A percentile compares a stretch with the other conserved stretches of the same genome.
Evolutionary conservation across 129 eudicot genomes (phyloP).

Genomic region (Ambrosia artemisiifolia): DNA sequence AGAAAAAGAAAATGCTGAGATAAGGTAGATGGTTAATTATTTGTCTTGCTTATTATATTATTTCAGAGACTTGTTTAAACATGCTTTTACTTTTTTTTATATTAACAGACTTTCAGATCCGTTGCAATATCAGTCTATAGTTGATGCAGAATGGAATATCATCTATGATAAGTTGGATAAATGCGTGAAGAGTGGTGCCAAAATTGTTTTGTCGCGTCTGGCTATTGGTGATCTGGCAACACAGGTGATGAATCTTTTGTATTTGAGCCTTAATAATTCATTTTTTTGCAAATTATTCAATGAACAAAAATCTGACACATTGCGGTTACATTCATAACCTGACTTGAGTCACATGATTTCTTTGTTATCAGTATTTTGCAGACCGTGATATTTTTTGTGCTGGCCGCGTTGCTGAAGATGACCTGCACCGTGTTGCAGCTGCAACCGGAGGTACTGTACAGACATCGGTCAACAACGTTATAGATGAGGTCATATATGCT

Average conservation of each 20-base stretch:
- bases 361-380: constrained; percentile 81
- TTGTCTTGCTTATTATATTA: background rate
- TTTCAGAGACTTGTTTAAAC: background rate
- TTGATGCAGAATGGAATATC: constrained; percentile 99
- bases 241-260: constrained; percentile 51
- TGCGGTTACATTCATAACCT: background rate
- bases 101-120: constrained; percentile 81
- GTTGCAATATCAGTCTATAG: constrained; percentile 90
- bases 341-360: constrained; percentile 1
- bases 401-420: constrained; percentile 97
- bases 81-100: background rate
- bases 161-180: constrained; percentile 95
- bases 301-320: background rate
- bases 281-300: background rate
- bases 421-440: constrained; percentile 90
- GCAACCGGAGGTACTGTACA: constrained; percentile 98
- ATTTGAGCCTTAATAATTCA: background rate
- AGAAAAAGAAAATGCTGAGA: constrained; percentile 98
- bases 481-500: constrained; percentile 62
- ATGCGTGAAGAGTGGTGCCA: constrained; percentile 90
- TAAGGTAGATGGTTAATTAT: constrained; percentile 47
- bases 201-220: constrained; percentile 85
- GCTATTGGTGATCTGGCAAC: constrained; percentile 98
- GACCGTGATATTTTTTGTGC: constrained; percentile 98
- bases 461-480: constrained; percentile 92